Percentiles rank a stretch among this genome's conserved stretches.
These are phyloP conservation scores for Paratrypanosoma confusum DNA, from an alignment of 208 protist genomes.

Conservation along the genomic window DNA sequence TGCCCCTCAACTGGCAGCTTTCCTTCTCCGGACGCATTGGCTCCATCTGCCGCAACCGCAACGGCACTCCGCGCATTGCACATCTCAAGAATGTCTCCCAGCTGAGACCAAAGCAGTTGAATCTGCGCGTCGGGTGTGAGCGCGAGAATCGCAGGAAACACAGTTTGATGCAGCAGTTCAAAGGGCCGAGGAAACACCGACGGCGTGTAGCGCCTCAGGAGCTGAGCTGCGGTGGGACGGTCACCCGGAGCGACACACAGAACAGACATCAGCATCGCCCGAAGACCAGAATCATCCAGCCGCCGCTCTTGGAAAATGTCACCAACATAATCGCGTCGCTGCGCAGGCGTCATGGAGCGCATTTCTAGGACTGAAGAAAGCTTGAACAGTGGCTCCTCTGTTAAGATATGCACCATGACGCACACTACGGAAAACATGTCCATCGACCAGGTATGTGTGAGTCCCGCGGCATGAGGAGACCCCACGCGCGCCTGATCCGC, in stretches of 20 bases:
- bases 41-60: neutral
- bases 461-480: neutral
- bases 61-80: neutral
- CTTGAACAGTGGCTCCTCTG: conserved; percentile 51
- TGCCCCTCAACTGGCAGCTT: no score
- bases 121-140: conserved; percentile 34
- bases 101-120: conserved; percentile 18
- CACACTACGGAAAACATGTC: conserved; percentile 76
- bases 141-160: conserved; percentile 38
- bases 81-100: conserved; percentile 17
- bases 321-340: conserved; percentile 9
- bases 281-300: conserved; percentile 4
- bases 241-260: conserved; percentile 16
- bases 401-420: conserved; percentile 57
- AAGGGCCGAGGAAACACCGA: conserved; percentile 45
- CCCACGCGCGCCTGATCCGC: no score
- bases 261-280: conserved; percentile 17
- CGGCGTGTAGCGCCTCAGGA: conserved; percentile 17
- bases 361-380: conserved; percentile 51
- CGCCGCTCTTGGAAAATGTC: conserved; percentile 7
- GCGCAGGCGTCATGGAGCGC: conserved; percentile 11
- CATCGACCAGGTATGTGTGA: conserved; percentile 53
- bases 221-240: conserved; percentile 30
- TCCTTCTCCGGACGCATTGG: neutral
- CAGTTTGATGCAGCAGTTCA: conserved; percentile 16